Base-by-base conservation (phyloP, 129 eudicot genomes). In the Deinandra increscens region DNA sequence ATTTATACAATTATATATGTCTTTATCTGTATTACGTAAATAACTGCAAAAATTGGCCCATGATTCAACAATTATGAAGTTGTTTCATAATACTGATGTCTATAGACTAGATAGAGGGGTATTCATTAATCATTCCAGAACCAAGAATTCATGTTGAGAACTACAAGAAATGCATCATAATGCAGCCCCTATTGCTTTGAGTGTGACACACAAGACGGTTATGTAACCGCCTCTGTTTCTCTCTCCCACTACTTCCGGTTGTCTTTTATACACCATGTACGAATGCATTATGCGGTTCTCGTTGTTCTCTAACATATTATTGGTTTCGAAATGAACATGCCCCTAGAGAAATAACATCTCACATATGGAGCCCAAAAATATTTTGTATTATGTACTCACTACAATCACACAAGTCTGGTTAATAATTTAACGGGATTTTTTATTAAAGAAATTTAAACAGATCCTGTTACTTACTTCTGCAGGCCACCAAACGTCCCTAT, bases 401-500 rank as follows among this genome's bases (percentile, higher is more conserved):
- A 29, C 12, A 29, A 26, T 58, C 39, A 12, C 5, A 11, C 6
- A 58, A 58, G n/a, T 29, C 23, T 58, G 41, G 64, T 58, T 31
- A 13, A 13, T 58, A 29, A 26, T 58, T 29, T 29, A 7, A 58
- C 19, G 11, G 61, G 15, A 20, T 22, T 9, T 10, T 9, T 54
- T 22, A 7, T 22, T 56, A 34, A 34, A 48, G 60, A 48, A 67
- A 68, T 4, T 2, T 20, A 54, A 38, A 46, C 19, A 39, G 51
- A 26, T 50, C 9, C 38, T 34, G 17, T 33, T 60, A 70, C 84
- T 81, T 80, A 80, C 84, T 75, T 75, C 60, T 56, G 80, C 80
- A 44, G 84, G 81, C 84, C 84, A 80, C 84, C 84, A 80, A 14
- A 58, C 15, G 7, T 70, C 50, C 12, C 43, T 33, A 75, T 74